Base-by-base conservation (phyloP, 306 rosid genomes). In the Lathyrus oleraceus region DNA sequence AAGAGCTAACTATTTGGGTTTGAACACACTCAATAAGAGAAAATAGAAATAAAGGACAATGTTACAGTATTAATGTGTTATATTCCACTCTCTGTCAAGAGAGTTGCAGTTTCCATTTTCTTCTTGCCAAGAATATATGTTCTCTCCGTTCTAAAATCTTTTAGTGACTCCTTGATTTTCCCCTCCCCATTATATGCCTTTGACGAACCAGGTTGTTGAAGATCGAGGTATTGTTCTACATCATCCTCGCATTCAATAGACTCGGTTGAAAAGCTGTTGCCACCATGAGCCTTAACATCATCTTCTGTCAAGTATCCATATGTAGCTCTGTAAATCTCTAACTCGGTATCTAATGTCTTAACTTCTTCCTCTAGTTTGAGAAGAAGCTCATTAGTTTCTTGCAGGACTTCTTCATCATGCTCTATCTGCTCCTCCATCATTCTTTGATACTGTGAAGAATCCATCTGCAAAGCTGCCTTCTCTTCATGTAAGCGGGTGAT, bases 371-470 rank as follows among this genome's bases (percentile, higher is more conserved):
- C 99, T 71, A 87, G 65, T 69, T 84, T 86, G 30, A 78, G 28
- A 43, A 94, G 86, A 84, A 85, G 35, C 0, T 91, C 97, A 79
- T 84, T 84, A 5, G 85, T 71, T 12, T 81, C 96, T 81, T 87
- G 83, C 35, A 91, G 70, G 21, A 90, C 95, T 79, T 91, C 97
- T 75, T 91, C 92, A 67, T 95, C 99, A 61, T 95, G 85, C 84
- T 91, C 99, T 10, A 85, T 79, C 71, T 94, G 96, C 57, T 94
- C 99, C 78, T 94, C 99, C 99, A 88, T 89, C 97, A 95, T 86
- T 82, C 99, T 88, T 70, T 95, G 97, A 73, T 91, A 89, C 76
- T 95, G 97, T 53, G 87, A 85, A 30, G 97, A 95, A 32, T 91
- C 99, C 97, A 95, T 91, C 73, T 95, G 99, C 77, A 95, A 83